A percentile compares a stretch with the other conserved stretches of the same genome.
Conservation (phyloP, 345 rosid genomes). For the Clausena lansium region DNA sequence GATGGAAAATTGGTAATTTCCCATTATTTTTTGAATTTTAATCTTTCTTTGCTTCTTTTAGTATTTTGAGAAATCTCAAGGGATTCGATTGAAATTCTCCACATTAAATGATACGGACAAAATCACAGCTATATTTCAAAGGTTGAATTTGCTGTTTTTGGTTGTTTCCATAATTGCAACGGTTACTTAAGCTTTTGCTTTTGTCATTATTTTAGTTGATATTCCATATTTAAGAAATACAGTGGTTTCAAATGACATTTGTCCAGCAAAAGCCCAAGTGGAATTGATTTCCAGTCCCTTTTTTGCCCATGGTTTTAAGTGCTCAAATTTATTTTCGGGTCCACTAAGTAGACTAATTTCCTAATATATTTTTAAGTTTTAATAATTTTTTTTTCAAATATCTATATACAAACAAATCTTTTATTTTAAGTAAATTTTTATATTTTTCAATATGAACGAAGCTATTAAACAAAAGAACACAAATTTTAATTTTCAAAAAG, state of each 20-base stretch:
- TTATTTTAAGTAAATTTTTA: no score
- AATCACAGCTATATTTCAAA: not conserved
- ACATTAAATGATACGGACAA: not conserved
- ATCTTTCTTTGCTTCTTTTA: no score
- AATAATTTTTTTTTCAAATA: no score
- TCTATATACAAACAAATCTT: no score
- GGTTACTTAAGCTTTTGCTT: not conserved
- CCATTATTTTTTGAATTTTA: no score
- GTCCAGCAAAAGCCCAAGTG: not conserved
- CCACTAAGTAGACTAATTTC: not conserved
- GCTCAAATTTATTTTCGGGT: not conserved
- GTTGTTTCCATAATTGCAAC: not conserved
- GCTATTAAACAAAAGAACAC: no score
- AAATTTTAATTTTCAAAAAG: no score
- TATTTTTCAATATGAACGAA: no score
- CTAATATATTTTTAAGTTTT: not conserved
- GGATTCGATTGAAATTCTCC: not conserved
- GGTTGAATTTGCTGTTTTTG: not conserved
- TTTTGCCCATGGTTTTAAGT: not conserved
- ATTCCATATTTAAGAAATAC: slow-evolving; percentile 1
- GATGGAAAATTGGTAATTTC: no score
- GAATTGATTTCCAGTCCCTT: not conserved
- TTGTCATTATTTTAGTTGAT: not conserved
- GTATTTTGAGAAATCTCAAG: not conserved
- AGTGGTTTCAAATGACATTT: not conserved